Evolutionary conservation across 129 eudicot genomes (phyloP), one percentile per base, ranked within the genome.

Genomic region (Escallonia herrerae): DNA sequence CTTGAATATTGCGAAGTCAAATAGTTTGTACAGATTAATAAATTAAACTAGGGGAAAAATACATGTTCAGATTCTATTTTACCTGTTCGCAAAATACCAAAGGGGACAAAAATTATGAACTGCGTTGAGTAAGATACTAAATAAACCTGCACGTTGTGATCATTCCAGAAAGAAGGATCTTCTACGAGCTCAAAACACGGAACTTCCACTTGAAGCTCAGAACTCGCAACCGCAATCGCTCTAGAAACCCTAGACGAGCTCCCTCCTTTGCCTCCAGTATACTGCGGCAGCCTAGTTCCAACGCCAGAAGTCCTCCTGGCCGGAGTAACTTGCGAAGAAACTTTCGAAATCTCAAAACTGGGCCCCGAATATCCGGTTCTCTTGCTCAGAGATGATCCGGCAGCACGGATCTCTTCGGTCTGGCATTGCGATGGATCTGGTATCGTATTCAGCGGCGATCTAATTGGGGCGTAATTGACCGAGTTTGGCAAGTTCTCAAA

Each of bases 91-190:
- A 22, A 22, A 22, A 22, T 22, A 22, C 1, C 33, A 22, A 22
- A 22, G 1, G 33, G 33, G 33, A 0, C 33, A 22, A 22, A 22
- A 22, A 22, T 22, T 22, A 22, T 22, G 33, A 22, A 22, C 33
- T 22, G 33, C 33, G 33, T 22, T 0, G 33, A 22, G 33, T 22
- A 22, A 22, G 1, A 22, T 22, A 22, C 33, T 55, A 43, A 76
- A 73, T 11, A 12, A 10, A 90, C 97, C 97, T 90, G 97, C 75
- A 90, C 97, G 81, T 90, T 90, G 76, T 90, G 95, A 76, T 90
- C 97, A 15, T 81, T 79, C 97, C 97, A 90, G 56, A 90, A 90
- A 2, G 74, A 79, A 11, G 84, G 88, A 75, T 90, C 86, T 51
- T 86, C 88, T 10, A 62, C 79, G 12, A 83, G 90, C 77, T 90